Evolutionary conservation across 306 rosid species (phyloP), one percentile per base, ranked within the genome.

Genomic region (Hylodesmum podocarpum): DNA sequence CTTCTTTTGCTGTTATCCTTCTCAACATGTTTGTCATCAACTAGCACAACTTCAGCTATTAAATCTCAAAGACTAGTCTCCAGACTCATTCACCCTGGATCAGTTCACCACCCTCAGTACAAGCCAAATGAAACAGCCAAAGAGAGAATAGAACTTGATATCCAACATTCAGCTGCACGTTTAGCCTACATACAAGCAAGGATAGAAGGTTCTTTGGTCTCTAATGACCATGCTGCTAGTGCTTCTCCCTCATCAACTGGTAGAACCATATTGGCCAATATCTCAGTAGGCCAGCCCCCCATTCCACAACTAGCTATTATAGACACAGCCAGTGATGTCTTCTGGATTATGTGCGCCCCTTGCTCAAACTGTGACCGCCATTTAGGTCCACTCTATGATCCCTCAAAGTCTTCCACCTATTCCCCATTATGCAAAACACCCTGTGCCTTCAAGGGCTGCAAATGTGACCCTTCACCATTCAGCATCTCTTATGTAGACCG

Each of bases 221-320:
- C 65, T 19, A 2, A 57, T 49, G 85, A 63, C 14, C 3, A 51
- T 8, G 49, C 21, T 11, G 62, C 70, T 7, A 15, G 3, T 15
- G 36, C 73, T 50, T 34, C 41, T 67, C 62, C 79, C 49, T 4
- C 87, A 0, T 13, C 46, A 28, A 22, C 5, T 0, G 59, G 69
- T 19, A 4, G 55, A 29, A 3, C 71, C 5, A 16, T 85, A 8
- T 14, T 75, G 10, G 89, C 80, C 27, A 85, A 81, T 40, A 5
- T 85, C 79, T 85, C 91, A 27, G 46, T 85, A 15, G 91, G 91
- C 29, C 82, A 81, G n/a, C 87, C 89, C 14, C 86, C 87, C 1
- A 13, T 46, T 27, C 81, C 86, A 65, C 87, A 88, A 36, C 81
- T 88, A 65, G 43, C 78, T 8, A 12, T 64, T 0, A 11, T 85